Conservation (phyloP, 345 rosid species). For the Brassica cretica region DNA sequence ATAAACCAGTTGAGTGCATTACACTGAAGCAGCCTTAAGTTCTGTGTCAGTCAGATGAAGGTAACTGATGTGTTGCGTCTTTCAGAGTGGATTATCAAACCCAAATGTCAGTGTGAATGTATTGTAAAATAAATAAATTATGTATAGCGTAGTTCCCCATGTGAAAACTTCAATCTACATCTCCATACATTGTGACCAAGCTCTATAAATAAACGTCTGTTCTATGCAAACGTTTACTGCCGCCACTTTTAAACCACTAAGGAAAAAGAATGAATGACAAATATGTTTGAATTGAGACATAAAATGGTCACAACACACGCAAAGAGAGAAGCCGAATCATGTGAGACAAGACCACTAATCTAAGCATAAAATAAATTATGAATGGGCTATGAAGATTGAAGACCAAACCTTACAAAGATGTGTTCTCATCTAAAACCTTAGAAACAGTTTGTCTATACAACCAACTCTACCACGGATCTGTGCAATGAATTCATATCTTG, state of each 20-base stretch:
- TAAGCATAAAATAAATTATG: not conserved
- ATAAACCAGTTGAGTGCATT: not conserved
- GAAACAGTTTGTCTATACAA: constrained; percentile 35
- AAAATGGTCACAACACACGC: not conserved
- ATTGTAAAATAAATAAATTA: not conserved
- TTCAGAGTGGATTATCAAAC: not conserved
- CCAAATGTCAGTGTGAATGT: not conserved
- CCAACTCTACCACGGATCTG: constrained; percentile 21
- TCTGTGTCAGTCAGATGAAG: not conserved
- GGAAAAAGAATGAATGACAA: not conserved
- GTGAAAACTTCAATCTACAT: constrained; percentile 23
- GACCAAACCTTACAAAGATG: constrained; percentile 22
- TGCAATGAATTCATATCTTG: constrained; percentile 23
- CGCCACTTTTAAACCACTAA: not conserved
- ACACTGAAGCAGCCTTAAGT: constrained; percentile 11
- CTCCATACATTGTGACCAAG: not conserved
- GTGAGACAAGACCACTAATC: not conserved
- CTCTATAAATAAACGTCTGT: not conserved
- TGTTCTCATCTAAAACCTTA: constrained; percentile 20
- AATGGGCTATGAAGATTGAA: not conserved
- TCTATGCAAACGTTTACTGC: not conserved
- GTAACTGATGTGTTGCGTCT: not conserved
- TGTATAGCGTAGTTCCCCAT: constrained; percentile 25
- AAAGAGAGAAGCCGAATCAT: not conserved
- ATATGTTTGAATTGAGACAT: not conserved